phyloP scores from a whole-genome alignment of 1,284 basidiomycete genomes.

The Apiotrichum veenhuisii region DNA sequence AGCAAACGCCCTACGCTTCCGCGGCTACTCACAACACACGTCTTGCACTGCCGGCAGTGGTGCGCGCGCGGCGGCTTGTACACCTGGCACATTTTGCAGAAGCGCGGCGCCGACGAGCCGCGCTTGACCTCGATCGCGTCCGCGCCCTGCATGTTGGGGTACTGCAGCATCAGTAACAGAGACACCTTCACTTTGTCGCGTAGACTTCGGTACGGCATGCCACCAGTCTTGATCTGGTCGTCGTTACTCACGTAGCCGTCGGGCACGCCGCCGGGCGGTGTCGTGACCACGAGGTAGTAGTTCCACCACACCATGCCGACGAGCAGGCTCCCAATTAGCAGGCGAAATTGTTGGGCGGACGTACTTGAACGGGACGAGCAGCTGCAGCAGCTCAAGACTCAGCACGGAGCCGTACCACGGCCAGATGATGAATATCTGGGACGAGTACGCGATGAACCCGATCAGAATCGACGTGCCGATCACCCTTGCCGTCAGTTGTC shows the following conservation, averaged over 20 bases:
- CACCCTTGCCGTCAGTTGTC: conserved; percentile 49
- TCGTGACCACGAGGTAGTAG: conserved; percentile 73
- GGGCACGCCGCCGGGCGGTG: conserved; percentile 81
- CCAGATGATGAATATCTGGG: conserved; percentile 86
- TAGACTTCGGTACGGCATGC: too few relatives aligned
- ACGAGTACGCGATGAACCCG: conserved; percentile 79
- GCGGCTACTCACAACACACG: conserved; percentile 51
- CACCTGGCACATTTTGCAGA: conserved; percentile 66
- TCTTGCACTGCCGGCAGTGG: conserved; percentile 81
- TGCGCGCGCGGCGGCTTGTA: conserved; percentile 62
- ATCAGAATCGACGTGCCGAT: conserved; percentile 69
- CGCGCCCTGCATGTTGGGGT: conserved; percentile 63
- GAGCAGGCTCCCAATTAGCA: conserved; percentile 56
- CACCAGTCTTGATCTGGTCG: too few relatives aligned
- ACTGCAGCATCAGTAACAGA: conserved; percentile 55
- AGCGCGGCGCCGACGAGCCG: conserved; percentile 70
- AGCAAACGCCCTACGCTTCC: not conserved
- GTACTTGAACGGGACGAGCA: conserved; percentile 86
- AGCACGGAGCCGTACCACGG: conserved; percentile 76
- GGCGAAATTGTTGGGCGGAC: conserved; percentile 32
- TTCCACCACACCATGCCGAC: conserved; percentile 78
- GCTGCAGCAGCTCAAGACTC: conserved; percentile 65
- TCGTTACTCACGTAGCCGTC: conserved; percentile 69
- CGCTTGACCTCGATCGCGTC: conserved; percentile 84
- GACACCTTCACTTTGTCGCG: too few relatives aligned